Conservation (phyloP, 2,329 filamentous ascomycete genomes). For the Blastomyces silverae region DNA sequence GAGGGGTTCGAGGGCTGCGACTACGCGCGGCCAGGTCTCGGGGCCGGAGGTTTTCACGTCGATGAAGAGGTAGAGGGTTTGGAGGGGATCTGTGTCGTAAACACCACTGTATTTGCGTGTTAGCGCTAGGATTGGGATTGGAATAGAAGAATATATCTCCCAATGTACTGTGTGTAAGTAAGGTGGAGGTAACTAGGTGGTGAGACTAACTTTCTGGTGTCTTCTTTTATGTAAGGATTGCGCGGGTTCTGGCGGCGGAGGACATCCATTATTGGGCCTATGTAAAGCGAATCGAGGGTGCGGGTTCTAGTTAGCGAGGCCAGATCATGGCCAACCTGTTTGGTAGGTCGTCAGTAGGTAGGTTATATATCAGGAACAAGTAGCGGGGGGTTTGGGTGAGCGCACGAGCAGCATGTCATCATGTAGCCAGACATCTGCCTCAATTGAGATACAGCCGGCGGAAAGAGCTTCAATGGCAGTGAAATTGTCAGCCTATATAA, state of each 20-base stretch:
- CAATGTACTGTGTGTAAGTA: neutral
- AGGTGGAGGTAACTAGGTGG: neutral
- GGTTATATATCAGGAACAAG: neutral
- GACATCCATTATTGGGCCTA: conserved; percentile 53
- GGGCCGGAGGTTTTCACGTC: conserved; percentile 56
- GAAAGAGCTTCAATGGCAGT: conserved; percentile 41
- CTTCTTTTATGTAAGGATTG: conserved; percentile 43
- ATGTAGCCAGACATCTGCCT: conserved; percentile 57
- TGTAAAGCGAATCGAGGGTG: conserved; percentile 53
- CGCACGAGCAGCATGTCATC: conserved; percentile 50
- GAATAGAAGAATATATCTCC: neutral
- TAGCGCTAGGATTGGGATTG: conserved; percentile 8
- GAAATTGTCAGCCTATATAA: conserved; percentile 22
- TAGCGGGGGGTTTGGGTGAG: conserved; percentile 17
- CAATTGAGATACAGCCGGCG: conserved; percentile 51
- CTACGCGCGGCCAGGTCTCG: conserved; percentile 51
- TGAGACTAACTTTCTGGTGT: conserved; percentile 45
- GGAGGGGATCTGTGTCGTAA: conserved; percentile 49
- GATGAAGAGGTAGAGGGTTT: conserved; percentile 59
- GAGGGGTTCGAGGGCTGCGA: conserved; percentile 52
- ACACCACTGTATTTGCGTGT: conserved; percentile 43
- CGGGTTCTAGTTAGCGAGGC: conserved; percentile 47
- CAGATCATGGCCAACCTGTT: conserved; percentile 51
- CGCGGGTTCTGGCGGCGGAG: conserved; percentile 52
- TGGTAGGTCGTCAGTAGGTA: neutral